A percentile compares a stretch with the other conserved stretches of the same genome.
phyloP scores from a whole-genome alignment of 2,329 filamentous ascomycete genomes.

The Ceratocystis colombiana region DNA sequence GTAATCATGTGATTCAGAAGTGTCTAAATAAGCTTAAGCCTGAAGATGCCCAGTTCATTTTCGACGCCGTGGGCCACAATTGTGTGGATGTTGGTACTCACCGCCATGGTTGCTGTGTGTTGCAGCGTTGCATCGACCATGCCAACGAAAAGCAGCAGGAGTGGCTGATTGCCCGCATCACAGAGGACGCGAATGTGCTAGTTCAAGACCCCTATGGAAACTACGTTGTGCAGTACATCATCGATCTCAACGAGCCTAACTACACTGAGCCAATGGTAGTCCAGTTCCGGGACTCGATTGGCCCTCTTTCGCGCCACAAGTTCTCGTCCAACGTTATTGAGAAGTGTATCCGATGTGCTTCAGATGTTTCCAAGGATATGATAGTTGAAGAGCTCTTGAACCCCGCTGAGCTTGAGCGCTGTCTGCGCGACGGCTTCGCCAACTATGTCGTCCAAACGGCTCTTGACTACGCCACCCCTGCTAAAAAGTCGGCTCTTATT shows the following conservation, averaged over 20 bases:
- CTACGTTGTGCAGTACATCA: conserved; percentile 97
- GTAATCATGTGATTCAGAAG: conserved; percentile 98
- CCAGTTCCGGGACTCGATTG: conserved; percentile 66
- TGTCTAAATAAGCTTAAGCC: conserved; percentile 88
- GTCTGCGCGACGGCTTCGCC: conserved; percentile 84
- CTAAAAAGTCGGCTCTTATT: conserved; percentile 64
- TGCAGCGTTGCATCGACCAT: conserved; percentile 97
- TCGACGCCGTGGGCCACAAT: conserved; percentile 78
- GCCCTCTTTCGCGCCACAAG: conserved; percentile 77
- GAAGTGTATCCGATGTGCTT: conserved; percentile 82
- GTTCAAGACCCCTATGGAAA: conserved; percentile 98
- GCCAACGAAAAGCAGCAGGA: conserved; percentile 82
- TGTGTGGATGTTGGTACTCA: conserved; percentile 91
- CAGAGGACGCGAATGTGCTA: conserved; percentile 72
- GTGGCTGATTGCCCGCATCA: conserved; percentile 78
- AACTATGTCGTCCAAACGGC: conserved; percentile 99
- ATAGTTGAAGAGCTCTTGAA: conserved; percentile 74
- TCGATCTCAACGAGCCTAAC: conserved; percentile 76
- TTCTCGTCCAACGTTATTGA: conserved; percentile 99
- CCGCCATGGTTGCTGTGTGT: conserved; percentile 92
- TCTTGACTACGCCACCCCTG: conserved; percentile 68
- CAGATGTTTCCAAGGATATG: conserved; percentile 60
- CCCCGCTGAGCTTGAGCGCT: conserved; percentile 69
- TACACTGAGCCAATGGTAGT: conserved; percentile 84
- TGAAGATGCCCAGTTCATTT: conserved; percentile 87